Evolutionary conservation across 179 eudicot genomes (phyloP).

Genomic region (Heliamphora pulchella): DNA sequence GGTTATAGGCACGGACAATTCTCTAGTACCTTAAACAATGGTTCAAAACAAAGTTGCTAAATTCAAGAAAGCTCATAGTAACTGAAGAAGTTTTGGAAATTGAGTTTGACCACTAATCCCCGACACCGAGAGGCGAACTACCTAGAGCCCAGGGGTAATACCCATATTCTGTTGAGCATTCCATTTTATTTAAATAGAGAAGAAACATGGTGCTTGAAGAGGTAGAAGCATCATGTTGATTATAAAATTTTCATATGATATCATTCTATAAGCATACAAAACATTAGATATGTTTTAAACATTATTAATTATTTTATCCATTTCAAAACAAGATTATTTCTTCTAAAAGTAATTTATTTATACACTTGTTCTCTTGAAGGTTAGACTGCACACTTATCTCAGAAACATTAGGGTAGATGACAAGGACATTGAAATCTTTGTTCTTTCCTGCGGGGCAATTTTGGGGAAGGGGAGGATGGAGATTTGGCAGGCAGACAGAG

Average conservation of each 20-base stretch:
- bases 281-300: not conserved
- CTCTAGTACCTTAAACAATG: not conserved
- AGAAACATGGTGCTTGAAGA: not conserved
- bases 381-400: not conserved
- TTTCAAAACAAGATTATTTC: not conserved
- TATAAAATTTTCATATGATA: not conserved
- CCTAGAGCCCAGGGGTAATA: not conserved
- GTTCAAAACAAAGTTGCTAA: not conserved
- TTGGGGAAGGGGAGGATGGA: not conserved
- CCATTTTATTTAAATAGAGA: not conserved
- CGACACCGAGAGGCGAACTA: not conserved
- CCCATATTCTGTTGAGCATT: not conserved
- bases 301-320: not conserved
- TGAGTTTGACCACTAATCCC: not conserved
- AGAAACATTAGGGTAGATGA: not conserved
- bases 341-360: not conserved
- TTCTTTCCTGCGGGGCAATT: not conserved
- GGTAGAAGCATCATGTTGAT: not conserved
- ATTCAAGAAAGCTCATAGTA: not conserved
- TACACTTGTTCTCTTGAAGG: not conserved
- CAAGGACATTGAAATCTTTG: too few species aligned
- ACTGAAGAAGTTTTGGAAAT: not conserved
- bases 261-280: not conserved
- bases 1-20: too few species aligned
- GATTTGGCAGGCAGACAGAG: not conserved